Evolutionary conservation across 108 stramenopile genomes (phyloP).

Genomic region (Craspedostauros australis): DNA sequence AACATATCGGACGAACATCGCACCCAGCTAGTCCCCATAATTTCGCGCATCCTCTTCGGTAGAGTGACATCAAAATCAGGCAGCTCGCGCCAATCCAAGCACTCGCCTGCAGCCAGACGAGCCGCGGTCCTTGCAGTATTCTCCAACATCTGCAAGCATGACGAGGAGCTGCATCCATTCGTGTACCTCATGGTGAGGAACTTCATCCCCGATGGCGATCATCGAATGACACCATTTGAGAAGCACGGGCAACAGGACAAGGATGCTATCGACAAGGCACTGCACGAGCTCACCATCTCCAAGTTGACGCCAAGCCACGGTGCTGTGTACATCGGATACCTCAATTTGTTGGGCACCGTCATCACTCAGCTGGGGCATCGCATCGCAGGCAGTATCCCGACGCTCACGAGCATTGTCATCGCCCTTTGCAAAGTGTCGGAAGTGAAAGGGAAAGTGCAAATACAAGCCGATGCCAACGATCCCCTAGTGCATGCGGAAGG

Average conservation of each 20-base stretch:
- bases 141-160: conserved; percentile 46
- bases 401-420: conserved; percentile 50
- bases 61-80: conserved; percentile 49
- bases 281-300: too few relatives aligned
- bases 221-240: conserved; percentile 26
- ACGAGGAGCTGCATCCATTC: conserved; percentile 60
- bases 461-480: conserved; percentile 6
- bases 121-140: conserved; percentile 75
- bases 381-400: conserved; percentile 35
- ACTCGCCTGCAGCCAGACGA: conserved; percentile 67
- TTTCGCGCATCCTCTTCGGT: conserved; percentile 75
- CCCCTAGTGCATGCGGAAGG: conserved; percentile 8
- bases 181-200: conserved; percentile 69
- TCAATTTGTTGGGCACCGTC: conserved; percentile 70
- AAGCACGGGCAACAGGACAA: conserved; percentile 9
- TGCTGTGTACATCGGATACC: conserved; percentile 70
- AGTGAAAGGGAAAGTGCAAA: neutral
- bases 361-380: conserved; percentile 71
- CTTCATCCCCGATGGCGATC: conserved; percentile 43
- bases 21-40: conserved; percentile 40
- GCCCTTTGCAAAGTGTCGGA: conserved; percentile 39
- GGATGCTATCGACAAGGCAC: too few relatives aligned
- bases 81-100: conserved; percentile 52
- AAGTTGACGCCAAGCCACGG: conserved; percentile 16
- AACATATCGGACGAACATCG: conserved; percentile 49